Evolutionary conservation across 768 basidiomycete genomes (phyloP).

Genomic region (Cubamyces lactineus): DNA sequence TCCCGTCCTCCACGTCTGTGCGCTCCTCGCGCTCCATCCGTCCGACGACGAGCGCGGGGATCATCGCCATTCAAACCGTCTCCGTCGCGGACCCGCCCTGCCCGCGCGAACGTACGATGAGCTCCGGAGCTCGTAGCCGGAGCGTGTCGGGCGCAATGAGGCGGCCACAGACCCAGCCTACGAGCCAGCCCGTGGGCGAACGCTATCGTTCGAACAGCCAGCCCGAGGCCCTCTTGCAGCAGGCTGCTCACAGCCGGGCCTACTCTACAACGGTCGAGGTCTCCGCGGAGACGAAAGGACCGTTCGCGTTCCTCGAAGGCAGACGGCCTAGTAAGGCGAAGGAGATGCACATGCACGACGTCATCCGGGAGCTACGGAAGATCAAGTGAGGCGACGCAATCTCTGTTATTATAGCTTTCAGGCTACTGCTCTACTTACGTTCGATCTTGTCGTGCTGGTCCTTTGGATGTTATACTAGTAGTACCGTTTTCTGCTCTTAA

Average conservation of each 20-base stretch:
- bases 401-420: constrained; percentile 7
- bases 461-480: neutral
- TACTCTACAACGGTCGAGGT: constrained; percentile 28
- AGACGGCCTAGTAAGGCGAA: constrained; percentile 33
- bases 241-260: constrained; percentile 8
- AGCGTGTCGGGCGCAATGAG: constrained; percentile 1
- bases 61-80: neutral
- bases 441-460: neutral
- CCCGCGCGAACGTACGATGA: constrained; percentile 13
- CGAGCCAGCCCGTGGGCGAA: neutral
- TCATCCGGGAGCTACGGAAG: constrained; percentile 48
- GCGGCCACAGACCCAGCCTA: constrained; percentile 11
- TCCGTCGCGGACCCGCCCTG: neutral
- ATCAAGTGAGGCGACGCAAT: constrained; percentile 34
- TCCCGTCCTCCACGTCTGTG: neutral
- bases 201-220: constrained; percentile 19
- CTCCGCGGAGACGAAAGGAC: constrained; percentile 18
- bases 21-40: constrained; percentile 1
- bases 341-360: constrained; percentile 45
- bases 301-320: constrained; percentile 43
- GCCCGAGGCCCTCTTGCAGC: constrained; percentile 6
- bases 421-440: neutral
- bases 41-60: constrained; percentile 7
- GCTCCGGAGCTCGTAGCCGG: constrained; percentile 2
- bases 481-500: neutral